Conservation (phyloP, 306 rosid genomes). For the Corylus avellana region DNA sequence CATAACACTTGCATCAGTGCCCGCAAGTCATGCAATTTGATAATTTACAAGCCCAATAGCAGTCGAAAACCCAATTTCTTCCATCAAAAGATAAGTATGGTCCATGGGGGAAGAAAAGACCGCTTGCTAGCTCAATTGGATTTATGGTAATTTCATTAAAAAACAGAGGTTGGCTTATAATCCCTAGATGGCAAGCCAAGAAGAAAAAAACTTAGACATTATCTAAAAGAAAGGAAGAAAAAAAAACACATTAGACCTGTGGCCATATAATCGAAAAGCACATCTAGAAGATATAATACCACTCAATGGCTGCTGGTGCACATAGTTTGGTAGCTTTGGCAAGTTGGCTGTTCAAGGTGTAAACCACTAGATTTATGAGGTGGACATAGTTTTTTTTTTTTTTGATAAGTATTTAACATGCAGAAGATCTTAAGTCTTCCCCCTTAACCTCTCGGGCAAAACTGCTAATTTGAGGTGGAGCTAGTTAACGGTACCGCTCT, state of each 20-base stretch:
- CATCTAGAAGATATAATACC: not conserved
- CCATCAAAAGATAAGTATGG: not conserved
- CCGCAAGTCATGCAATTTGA: slow-evolving; percentile 22
- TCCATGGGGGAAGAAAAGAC: not conserved
- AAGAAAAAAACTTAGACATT: not conserved
- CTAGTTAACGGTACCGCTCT: not conserved
- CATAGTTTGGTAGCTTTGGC: not conserved
- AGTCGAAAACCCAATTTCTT: not conserved
- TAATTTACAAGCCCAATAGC: slow-evolving; percentile 11
- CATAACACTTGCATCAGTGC: slow-evolving; percentile 41
- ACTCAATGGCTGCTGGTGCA: not conserved
- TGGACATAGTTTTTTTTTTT: not conserved
- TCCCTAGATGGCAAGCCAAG: not conserved
- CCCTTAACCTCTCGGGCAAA: too few relatives aligned
- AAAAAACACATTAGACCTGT: too few relatives aligned
- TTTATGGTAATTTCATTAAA: not conserved
- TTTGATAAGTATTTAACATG: too few relatives aligned
- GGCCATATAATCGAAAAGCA: not conserved
- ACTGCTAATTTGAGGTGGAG: not conserved
- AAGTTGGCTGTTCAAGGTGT: not conserved
- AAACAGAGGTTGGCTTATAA: not conserved
- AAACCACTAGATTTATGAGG: not conserved
- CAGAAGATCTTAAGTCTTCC: too few relatives aligned
- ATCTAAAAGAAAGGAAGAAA: not conserved
- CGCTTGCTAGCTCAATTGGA: too few relatives aligned